phyloP scores from a whole-genome alignment of 2,329 filamentous ascomycete species.

The Aspergillus melleus region DNA sequence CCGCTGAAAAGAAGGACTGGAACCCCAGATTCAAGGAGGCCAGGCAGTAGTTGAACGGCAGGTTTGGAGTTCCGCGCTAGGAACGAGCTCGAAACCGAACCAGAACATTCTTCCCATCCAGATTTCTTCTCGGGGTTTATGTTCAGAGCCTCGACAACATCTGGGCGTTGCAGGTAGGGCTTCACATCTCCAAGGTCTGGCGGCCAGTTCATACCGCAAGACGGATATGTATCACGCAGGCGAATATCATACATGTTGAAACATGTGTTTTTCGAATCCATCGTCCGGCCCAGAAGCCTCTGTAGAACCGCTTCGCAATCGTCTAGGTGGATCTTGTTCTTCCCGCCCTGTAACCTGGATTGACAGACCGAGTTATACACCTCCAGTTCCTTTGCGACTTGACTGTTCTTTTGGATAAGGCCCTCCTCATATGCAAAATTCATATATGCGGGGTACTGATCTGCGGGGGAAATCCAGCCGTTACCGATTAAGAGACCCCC shows the following conservation, averaged over 20 bases:
- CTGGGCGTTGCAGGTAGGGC: constrained; percentile 79
- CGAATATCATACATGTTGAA: constrained; percentile 98
- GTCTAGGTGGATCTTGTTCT: constrained; percentile 64
- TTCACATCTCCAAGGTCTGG: constrained; percentile 76
- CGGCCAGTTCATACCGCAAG: constrained; percentile 98
- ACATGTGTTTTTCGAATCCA: constrained; percentile 61
- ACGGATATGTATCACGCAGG: constrained; percentile 73
- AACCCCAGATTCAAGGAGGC: constrained; percentile 69
- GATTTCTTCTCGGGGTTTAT: constrained; percentile 77
- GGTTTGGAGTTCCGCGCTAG: constrained; percentile 69
- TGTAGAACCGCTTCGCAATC: constrained; percentile 77
- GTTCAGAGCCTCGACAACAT: constrained; percentile 78
- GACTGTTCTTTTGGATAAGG: constrained; percentile 67
- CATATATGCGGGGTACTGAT: constrained; percentile 88
- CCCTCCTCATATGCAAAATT: constrained; percentile 76
- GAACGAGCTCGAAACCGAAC: constrained; percentile 73
- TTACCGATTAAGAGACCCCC: constrained; percentile 91
- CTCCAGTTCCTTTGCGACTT: constrained; percentile 66
- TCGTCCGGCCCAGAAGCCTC: constrained; percentile 67
- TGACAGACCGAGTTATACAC: constrained; percentile 68
- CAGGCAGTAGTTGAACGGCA: constrained; percentile 72
- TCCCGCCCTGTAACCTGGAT: constrained; percentile 57
- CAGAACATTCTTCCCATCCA: constrained; percentile 89
- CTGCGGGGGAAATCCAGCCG: constrained; percentile 88
- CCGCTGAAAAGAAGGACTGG: constrained; percentile 88